phyloP scores from a whole-genome alignment of 352 stramenopile species.

The Albugo laibachii region DNA sequence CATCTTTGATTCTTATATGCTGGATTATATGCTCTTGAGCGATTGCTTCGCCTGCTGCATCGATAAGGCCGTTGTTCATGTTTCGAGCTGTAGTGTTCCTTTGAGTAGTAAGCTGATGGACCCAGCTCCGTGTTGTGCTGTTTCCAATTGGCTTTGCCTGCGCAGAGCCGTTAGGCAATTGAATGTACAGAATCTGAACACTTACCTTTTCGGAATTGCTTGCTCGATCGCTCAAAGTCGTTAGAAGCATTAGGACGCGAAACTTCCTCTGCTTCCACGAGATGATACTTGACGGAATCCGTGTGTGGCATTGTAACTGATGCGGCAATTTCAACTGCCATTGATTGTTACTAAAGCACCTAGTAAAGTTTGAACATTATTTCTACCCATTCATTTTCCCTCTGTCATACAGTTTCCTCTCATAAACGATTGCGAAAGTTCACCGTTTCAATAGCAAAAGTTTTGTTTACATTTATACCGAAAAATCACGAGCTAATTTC shows the following conservation, averaged over 20 bases:
- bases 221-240: conserved; percentile 3
- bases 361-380: too few relatives aligned
- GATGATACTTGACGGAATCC: conserved; percentile 43
- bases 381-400: too few relatives aligned
- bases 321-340: too few relatives aligned
- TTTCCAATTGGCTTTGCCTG: conserved; percentile 53
- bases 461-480: not conserved
- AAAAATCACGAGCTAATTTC: not conserved
- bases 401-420: too few relatives aligned
- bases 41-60: conserved; percentile 7
- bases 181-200: not conserved
- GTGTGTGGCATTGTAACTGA: too few relatives aligned
- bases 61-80: conserved; percentile 13
- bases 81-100: conserved; percentile 10
- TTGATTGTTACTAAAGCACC: too few relatives aligned
- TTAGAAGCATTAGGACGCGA: conserved; percentile 10
- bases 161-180: not conserved
- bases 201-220: conserved; percentile 17
- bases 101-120: conserved; percentile 3
- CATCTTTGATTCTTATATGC: not conserved
- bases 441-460: not conserved
- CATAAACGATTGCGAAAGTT: too few relatives aligned
- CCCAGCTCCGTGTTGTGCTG: conserved; percentile 17
- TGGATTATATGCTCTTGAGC: not conserved
- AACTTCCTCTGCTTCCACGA: conserved; percentile 71